These are phyloP conservation scores for Athelia sp. DNA, from an alignment of 1,284 basidiomycete genomes.

Conservation along the genomic window DNA sequence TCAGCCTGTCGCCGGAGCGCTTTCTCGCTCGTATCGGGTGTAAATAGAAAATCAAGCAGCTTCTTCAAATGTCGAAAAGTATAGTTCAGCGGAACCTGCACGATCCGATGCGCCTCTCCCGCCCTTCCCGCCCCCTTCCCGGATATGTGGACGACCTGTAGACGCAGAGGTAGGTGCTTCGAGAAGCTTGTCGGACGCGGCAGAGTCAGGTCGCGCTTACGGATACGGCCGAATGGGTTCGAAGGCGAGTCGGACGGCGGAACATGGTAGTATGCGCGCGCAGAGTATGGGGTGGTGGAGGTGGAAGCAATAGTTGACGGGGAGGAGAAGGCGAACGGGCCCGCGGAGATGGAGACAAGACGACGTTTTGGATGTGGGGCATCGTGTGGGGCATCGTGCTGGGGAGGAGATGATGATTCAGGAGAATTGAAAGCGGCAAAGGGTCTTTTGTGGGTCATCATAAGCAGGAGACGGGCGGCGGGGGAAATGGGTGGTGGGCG, in stretches of 20 bases:
- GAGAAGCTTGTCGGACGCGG: conserved; percentile 43
- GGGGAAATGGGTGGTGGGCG: no score
- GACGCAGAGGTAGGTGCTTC: conserved; percentile 60
- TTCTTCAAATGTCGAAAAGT: conserved; percentile 61
- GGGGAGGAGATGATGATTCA: conserved; percentile 18
- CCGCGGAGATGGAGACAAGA: conserved; percentile 19
- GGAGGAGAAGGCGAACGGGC: conserved; percentile 20
- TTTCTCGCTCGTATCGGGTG: conserved; percentile 24
- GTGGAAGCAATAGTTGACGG: conserved; percentile 19
- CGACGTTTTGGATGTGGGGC: conserved; percentile 22
- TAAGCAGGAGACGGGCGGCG: not conserved
- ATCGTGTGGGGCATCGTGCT: conserved; percentile 16
- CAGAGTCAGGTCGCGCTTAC: conserved; percentile 24
- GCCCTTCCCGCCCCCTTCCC: conserved; percentile 12
- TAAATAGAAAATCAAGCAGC: conserved; percentile 61
- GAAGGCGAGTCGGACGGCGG: conserved; percentile 46
- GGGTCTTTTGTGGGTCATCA: conserved; percentile 23
- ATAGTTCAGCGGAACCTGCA: conserved; percentile 66
- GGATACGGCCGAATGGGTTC: conserved; percentile 45
- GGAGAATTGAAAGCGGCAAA: conserved; percentile 13
- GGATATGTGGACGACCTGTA: conserved; percentile 46
- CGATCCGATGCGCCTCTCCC: conserved; percentile 55
- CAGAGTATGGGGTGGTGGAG: conserved; percentile 12
- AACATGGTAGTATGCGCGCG: not conserved
- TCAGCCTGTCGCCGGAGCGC: conserved; percentile 7